Conservation (phyloP, 306 rosid species). For the Rosa chinensis region DNA sequence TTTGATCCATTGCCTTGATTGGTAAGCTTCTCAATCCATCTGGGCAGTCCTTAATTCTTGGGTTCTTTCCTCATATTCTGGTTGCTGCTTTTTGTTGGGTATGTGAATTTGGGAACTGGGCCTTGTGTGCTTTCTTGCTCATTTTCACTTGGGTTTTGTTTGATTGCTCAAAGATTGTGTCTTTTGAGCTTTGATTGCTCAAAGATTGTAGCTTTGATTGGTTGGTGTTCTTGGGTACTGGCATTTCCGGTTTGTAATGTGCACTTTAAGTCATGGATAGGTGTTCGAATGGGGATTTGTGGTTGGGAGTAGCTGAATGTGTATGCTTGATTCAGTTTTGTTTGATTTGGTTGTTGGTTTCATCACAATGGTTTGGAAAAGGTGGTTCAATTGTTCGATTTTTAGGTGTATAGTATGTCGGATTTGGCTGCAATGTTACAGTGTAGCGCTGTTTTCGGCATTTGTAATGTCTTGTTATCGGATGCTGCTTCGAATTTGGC, state of each 20-base stretch:
- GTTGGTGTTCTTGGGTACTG: constrained; percentile 32
- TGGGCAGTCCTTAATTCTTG: constrained; percentile 21
- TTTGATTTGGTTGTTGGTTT: constrained; percentile 33
- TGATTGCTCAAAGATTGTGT: constrained; percentile 24
- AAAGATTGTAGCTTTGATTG: constrained; percentile 24
- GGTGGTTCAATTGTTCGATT: constrained; percentile 28
- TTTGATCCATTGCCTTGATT: constrained; percentile 54
- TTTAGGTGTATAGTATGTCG: constrained; percentile 17
- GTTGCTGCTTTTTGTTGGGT: constrained; percentile 33
- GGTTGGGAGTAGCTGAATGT: constrained; percentile 47
- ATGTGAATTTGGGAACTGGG: constrained; percentile 32
- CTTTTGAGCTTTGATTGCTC: constrained; percentile 28
- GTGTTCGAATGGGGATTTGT: constrained; percentile 40
- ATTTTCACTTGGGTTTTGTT: constrained; percentile 28
- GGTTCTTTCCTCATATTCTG: constrained; percentile 25
- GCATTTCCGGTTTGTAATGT: constrained; percentile 33
- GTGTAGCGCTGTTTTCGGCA: not conserved
- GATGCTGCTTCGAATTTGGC: constrained; percentile 1
- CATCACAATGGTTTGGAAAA: constrained; percentile 16
- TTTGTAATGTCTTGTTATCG: constrained; percentile 3
- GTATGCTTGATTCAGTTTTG: constrained; percentile 40
- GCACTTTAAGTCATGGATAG: constrained; percentile 30
- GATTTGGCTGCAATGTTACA: constrained; percentile 3
- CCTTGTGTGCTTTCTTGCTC: constrained; percentile 24
- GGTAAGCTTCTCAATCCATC: constrained; percentile 51